Conservation (phyloP, 2,329 filamentous ascomycete genomes). For the Akanthomyces muscarius region DNA sequence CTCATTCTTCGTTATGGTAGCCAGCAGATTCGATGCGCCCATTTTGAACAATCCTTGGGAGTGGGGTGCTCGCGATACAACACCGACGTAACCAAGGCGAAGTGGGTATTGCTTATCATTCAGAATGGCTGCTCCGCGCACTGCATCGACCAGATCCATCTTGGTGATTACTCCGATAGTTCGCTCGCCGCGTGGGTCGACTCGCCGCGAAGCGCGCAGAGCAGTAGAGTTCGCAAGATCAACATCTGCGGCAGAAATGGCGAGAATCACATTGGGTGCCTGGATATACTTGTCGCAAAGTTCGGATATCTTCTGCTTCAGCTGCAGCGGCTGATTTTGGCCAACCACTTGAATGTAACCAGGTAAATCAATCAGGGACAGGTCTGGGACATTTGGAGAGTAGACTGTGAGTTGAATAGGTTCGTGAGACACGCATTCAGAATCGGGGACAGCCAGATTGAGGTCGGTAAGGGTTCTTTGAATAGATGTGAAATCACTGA, state of each 20-base stretch:
- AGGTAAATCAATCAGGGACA: conserved; percentile 92
- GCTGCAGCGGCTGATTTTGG: conserved; percentile 80
- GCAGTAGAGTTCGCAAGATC: conserved; percentile 96
- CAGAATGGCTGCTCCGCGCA: conserved; percentile 72
- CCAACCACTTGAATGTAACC: conserved; percentile 97
- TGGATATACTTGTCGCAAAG: conserved; percentile 99
- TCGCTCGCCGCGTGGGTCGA: conserved; percentile 89
- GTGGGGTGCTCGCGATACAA: conserved; percentile 77
- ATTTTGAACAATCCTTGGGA: conserved; percentile 75
- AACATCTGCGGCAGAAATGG: conserved; percentile 95
- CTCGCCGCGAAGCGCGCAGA: conserved; percentile 79
- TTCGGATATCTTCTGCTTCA: conserved; percentile 94
- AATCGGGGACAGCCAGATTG: conserved; percentile 85
- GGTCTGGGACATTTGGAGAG: conserved; percentile 89
- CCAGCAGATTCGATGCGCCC: conserved; percentile 73
- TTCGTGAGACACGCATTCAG: conserved; percentile 91
- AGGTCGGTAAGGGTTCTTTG: conserved; percentile 92
- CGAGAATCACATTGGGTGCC: conserved; percentile 90
- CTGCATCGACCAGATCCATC: conserved; percentile 92
- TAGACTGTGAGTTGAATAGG: conserved; percentile 95
- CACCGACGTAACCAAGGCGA: conserved; percentile 92
- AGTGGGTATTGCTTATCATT: conserved; percentile 90
- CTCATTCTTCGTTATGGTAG: conserved; percentile 83
- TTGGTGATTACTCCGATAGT: conserved; percentile 99
- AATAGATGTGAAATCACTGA: conserved; percentile 87